These are phyloP conservation scores for Hypoxylon sp. DNA, from an alignment of 2,329 filamentous ascomycete genomes.

Conservation along the genomic window DNA sequence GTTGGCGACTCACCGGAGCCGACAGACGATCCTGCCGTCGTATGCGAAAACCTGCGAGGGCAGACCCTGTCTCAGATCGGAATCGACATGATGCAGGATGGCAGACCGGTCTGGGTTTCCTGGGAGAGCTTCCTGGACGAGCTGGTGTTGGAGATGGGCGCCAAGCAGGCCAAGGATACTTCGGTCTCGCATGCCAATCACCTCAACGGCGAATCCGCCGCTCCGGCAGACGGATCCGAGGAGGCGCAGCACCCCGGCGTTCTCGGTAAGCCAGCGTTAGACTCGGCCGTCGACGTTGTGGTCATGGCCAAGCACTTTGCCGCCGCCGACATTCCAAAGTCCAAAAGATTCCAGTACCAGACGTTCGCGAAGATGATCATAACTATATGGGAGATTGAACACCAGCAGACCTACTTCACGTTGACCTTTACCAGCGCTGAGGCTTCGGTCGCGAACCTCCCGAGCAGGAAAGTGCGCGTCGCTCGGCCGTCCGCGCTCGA, in stretches of 20 bases:
- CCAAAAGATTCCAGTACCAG: conserved; percentile 51
- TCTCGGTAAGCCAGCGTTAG: conserved; percentile 53
- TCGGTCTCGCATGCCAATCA: conserved; percentile 24
- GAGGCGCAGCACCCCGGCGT: conserved; percentile 46
- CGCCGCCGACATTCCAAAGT: conserved; percentile 49
- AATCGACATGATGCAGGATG: conserved; percentile 76
- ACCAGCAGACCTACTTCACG: conserved; percentile 73
- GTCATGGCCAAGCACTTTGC: conserved; percentile 60
- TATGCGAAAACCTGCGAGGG: conserved; percentile 68
- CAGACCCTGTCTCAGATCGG: conserved; percentile 74
- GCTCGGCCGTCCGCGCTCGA: conserved; percentile 53
- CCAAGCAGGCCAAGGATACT: conserved; percentile 25
- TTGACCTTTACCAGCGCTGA: conserved; percentile 75
- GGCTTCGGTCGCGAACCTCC: conserved; percentile 46
- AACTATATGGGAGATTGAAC: conserved; percentile 74
- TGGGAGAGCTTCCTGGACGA: conserved; percentile 67
- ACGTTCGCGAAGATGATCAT: conserved; percentile 78
- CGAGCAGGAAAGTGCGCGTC: conserved; percentile 49
- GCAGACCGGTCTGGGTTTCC: conserved; percentile 64
- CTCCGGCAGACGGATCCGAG: conserved; percentile 45
- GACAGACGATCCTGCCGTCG: conserved; percentile 52
- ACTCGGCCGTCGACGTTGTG: conserved; percentile 73
- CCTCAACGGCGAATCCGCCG: conserved; percentile 47
- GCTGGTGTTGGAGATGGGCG: conserved; percentile 54
- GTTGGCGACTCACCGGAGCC: conserved; percentile 52